A percentile compares a stretch with the other conserved stretches of the same genome.
These are phyloP conservation scores for Saccharomycopsis guyanensis DNA, from an alignment of 805 yeast genomes.

Conservation along the genomic window DNA sequence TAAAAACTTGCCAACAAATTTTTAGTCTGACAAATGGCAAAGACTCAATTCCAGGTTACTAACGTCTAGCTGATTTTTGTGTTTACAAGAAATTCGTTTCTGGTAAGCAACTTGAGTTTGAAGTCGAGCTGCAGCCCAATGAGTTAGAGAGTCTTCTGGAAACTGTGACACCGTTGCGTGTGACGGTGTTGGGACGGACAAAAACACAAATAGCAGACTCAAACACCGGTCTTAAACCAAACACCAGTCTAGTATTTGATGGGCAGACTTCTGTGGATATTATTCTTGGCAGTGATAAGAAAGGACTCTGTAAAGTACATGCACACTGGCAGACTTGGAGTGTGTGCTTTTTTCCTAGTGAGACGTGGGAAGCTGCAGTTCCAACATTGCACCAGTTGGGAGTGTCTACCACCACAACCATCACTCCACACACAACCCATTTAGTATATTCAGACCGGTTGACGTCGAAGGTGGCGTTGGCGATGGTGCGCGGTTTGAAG, in stretches of 20 bases:
- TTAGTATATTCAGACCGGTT: constrained; percentile 11
- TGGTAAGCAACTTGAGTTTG: constrained; percentile 3
- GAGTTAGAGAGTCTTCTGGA: no score
- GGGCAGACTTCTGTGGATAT: background rate
- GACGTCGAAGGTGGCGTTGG: constrained; percentile 8
- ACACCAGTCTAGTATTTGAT: background rate
- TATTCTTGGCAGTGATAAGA: constrained; percentile 5
- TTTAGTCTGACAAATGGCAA: no score
- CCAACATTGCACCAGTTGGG: background rate
- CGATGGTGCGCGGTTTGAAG: constrained; percentile 8
- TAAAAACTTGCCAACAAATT: no score
- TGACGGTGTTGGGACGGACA: constrained; percentile 8
- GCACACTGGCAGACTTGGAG: constrained; percentile 4
- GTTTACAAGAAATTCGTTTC: background rate
- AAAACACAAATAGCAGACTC: background rate
- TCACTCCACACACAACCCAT: constrained; percentile 8
- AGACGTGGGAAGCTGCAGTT: background rate
- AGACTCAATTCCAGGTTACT: background rate
- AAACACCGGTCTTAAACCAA: background rate
- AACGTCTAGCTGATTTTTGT: background rate
- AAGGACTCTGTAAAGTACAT: constrained; percentile 3
- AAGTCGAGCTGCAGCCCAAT: background rate
- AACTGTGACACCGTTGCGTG: background rate
- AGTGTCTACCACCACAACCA: background rate
- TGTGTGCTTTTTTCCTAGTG: constrained; percentile 8